These are phyloP conservation scores for Pleurotus cornucopiae DNA, from an alignment of 768 basidiomycete species.

Conservation along the genomic window DNA sequence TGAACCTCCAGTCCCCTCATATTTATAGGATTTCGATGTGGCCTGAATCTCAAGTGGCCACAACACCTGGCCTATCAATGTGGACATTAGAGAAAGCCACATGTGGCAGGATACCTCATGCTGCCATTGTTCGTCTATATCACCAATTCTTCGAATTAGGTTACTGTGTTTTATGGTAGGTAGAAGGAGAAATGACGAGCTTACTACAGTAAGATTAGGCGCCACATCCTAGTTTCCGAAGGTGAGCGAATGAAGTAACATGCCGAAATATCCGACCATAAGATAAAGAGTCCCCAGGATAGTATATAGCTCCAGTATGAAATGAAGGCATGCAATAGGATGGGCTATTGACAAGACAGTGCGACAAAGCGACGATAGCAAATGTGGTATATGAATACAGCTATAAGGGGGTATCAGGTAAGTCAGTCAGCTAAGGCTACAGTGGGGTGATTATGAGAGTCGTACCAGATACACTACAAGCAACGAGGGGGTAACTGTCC, in stretches of 20 bases:
- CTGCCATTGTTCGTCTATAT: neutral
- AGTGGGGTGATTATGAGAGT: constrained; percentile 9
- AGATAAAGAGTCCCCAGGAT: too few relatives aligned
- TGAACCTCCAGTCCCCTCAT: neutral
- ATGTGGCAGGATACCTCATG: neutral
- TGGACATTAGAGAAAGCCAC: neutral
- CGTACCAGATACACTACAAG: constrained; percentile 26
- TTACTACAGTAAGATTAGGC: too few relatives aligned
- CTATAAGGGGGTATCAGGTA: constrained; percentile 10
- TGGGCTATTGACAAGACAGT: neutral
- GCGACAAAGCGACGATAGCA: constrained; percentile 10
- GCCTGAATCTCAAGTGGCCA: neutral
- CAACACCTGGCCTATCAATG: neutral
- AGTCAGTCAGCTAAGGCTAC: constrained; percentile 24
- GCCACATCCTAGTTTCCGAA: too few relatives aligned
- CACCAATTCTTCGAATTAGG: too few relatives aligned
- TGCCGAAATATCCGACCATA: too few relatives aligned
- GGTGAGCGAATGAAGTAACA: too few relatives aligned
- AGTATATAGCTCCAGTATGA: neutral
- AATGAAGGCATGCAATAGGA: neutral
- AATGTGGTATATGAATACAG: constrained; percentile 20
- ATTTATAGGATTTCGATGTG: neutral
- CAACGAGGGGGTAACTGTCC: constrained; percentile 12
- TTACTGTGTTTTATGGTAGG: too few relatives aligned
- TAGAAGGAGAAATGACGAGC: too few relatives aligned